phyloP scores from a whole-genome alignment of 2,329 filamentous ascomycete species.

The Ophiostoma australiae region DNA sequence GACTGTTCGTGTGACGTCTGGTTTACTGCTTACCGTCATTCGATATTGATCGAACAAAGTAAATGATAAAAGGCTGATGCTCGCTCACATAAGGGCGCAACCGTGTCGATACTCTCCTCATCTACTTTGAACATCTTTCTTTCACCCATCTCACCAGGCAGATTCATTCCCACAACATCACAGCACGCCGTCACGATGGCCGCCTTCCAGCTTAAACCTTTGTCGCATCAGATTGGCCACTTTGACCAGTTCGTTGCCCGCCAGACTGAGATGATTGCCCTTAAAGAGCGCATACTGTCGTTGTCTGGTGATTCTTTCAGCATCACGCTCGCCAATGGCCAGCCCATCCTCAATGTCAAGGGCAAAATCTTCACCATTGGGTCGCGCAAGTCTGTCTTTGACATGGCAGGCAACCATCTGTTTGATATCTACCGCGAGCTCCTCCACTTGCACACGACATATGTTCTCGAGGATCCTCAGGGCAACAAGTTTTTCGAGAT shows the following conservation, averaged over 20 bases:
- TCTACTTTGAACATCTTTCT: neutral
- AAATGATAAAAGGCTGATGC: neutral
- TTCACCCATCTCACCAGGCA: neutral
- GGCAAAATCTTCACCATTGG: constrained; percentile 51
- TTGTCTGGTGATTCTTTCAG: constrained; percentile 61
- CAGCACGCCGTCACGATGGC: neutral
- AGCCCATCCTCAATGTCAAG: constrained; percentile 51
- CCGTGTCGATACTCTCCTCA: neutral
- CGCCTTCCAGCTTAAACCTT: constrained; percentile 18
- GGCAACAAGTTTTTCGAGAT: constrained; percentile 50
- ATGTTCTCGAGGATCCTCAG: constrained; percentile 43
- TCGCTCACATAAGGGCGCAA: neutral
- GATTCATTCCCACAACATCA: neutral
- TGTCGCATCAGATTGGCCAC: constrained; percentile 25
- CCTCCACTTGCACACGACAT: constrained; percentile 48
- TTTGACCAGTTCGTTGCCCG: constrained; percentile 23
- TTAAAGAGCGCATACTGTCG: constrained; percentile 59
- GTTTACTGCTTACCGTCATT: neutral
- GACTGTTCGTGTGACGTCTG: neutral
- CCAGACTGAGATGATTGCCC: constrained; percentile 44
- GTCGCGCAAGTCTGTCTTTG: constrained; percentile 52
- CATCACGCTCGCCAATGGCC: constrained; percentile 51
- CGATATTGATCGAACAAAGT: neutral
- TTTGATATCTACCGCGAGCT: constrained; percentile 55
- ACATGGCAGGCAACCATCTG: constrained; percentile 49